These are phyloP conservation scores for Arthrobotrys pseudoclavata DNA, from an alignment of 2,329 filamentous ascomycete genomes.

Conservation along the genomic window DNA sequence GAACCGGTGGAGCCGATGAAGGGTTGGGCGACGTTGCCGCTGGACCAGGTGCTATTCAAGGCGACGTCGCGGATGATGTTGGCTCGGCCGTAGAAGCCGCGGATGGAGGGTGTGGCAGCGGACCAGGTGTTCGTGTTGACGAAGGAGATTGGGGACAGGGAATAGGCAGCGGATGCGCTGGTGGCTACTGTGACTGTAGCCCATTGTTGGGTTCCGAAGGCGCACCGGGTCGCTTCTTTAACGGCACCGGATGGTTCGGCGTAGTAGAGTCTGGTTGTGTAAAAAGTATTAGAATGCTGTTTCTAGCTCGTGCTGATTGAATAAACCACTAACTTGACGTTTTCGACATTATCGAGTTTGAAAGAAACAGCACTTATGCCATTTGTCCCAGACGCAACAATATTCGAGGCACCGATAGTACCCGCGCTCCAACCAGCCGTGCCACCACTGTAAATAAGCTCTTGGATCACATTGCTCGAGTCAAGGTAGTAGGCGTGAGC, in stretches of 20 bases:
- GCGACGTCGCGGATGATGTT: constrained; percentile 26
- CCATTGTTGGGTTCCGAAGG: constrained; percentile 27
- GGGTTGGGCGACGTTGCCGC: constrained; percentile 16
- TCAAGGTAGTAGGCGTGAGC: constrained; percentile 32
- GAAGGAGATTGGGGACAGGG: constrained; percentile 36
- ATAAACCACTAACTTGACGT: constrained; percentile 24
- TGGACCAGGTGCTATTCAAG: constrained; percentile 30
- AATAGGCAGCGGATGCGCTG: constrained; percentile 2
- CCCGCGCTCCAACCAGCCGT: constrained; percentile 23
- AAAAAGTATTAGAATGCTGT: not conserved
- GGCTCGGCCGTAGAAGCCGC: constrained; percentile 22
- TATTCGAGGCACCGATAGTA: constrained; percentile 4
- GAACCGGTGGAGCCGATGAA: constrained; percentile 17
- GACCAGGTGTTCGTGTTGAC: constrained; percentile 44
- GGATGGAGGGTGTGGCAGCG: constrained; percentile 7
- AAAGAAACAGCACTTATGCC: constrained; percentile 44
- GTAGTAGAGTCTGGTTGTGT: constrained; percentile 29
- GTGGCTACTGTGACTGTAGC: not conserved
- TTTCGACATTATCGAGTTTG: constrained; percentile 28
- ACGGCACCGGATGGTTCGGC: constrained; percentile 12
- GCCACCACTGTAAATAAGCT: constrained; percentile 23
- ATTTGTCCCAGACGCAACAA: constrained; percentile 13
- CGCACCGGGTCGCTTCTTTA: constrained; percentile 27
- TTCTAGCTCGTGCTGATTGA: not conserved
- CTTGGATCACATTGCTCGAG: constrained; percentile 23